Evolutionary conservation across 768 basidiomycete genomes (phyloP), one percentile per base, ranked within the genome.

Genomic region (Mycena sanguinolenta): DNA sequence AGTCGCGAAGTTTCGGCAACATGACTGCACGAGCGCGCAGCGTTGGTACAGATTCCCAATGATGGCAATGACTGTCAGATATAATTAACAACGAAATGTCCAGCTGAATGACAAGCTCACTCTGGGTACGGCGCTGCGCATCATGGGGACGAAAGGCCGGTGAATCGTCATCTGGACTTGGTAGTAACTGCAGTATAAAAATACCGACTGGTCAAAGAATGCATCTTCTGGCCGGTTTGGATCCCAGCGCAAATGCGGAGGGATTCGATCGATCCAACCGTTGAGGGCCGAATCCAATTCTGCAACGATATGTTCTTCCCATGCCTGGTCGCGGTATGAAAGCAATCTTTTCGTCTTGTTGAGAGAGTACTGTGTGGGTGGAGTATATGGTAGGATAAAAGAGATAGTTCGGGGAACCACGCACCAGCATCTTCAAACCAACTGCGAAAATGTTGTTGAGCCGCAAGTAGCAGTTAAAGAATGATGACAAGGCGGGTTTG

Each of bases 21-120:
- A 75, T 92, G 92, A 46, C 88, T 88, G 69, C 88, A 91, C 2
- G 92, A 94, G 10, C 94, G 85, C 3, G 95, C 92, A 1, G 95
- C 90, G 71, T 95, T 96, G 12, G 91, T 90, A 78, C 94, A 95
- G 61, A 96, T 95, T 0, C 93, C 92, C 32, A 95, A 83, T 0
- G 94, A 75, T 81, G 65, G 28, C 4, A 54, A 8, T 79, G 76
- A 9, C 81, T 62, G 39, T 21, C 28, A n/a, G 19, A 28, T 21
- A 30, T 10, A 59, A 39, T 39, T 17, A 28, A n/a, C 44, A 49
- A n/a, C 3, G 21, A n/a, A 19, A 21, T 50, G 9, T 38, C 5
- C 10, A 9, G 10, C 23, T 39, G 39, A 5, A 39, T 10, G 16
- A 14, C n/a, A 16, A 3, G 53, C 78, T 1, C 79, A 65, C 71